Conservation (phyloP, 2,329 filamentous ascomycete species). For the Colletotrichum aenigma region DNA sequence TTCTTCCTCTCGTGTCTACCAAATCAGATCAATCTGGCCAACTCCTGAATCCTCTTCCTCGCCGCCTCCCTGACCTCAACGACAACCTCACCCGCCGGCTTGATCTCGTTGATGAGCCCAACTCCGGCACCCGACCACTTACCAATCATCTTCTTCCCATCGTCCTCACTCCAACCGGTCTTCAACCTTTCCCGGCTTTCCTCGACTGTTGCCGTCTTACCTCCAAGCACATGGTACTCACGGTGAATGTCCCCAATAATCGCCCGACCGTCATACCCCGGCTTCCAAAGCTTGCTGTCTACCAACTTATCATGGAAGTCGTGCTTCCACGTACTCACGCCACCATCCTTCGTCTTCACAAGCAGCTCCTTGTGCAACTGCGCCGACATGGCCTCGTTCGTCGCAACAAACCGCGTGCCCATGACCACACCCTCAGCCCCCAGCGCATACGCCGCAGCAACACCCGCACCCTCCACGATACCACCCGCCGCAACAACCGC, state of each 20-base stretch:
- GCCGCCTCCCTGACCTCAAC: slow-evolving; percentile 42
- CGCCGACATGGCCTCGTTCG: slow-evolving; percentile 46
- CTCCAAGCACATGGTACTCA: slow-evolving; percentile 33
- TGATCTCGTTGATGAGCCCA: slow-evolving; percentile 45
- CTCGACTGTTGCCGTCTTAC: slow-evolving; percentile 26
- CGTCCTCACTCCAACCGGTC: slow-evolving; percentile 38
- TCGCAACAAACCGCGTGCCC: slow-evolving; percentile 51
- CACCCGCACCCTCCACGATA: slow-evolving; percentile 59
- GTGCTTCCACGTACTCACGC: slow-evolving; percentile 50
- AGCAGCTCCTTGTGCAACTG: slow-evolving; percentile 44
- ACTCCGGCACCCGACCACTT: slow-evolving; percentile 50
- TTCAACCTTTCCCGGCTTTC: slow-evolving; percentile 44
- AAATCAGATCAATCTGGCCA: slow-evolving; percentile 25
- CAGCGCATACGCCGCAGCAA: slow-evolving; percentile 58
- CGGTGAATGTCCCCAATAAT: slow-evolving; percentile 42
- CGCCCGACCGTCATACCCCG: slow-evolving; percentile 48
- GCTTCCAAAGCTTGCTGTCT: slow-evolving; percentile 42
- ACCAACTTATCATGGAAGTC: slow-evolving; percentile 47
- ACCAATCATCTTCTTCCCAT: slow-evolving; percentile 33
- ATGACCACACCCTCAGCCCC: slow-evolving; percentile 48
- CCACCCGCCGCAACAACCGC: slow-evolving; percentile 63
- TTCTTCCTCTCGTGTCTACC: too few species aligned
- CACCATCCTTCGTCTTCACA: slow-evolving; percentile 47
- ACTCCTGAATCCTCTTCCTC: slow-evolving; percentile 33
- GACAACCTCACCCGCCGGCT: slow-evolving; percentile 48